Evolutionary conservation across 2,329 filamentous ascomycete genomes (phyloP).

Genomic region (Lachnellula hyalina): DNA sequence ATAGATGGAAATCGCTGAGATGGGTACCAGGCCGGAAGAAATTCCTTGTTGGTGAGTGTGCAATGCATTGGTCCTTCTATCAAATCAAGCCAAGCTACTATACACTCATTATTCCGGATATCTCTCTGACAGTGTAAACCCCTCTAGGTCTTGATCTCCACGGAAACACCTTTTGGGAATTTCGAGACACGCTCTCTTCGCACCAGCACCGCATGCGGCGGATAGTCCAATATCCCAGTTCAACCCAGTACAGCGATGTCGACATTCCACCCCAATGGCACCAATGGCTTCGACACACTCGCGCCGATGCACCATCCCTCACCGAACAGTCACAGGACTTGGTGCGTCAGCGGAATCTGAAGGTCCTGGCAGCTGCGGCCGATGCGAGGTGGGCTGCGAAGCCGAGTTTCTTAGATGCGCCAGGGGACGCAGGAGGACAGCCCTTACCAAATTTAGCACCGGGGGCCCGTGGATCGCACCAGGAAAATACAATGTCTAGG

Average conservation of each 20-base stretch:
- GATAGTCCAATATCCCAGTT: constrained; percentile 54
- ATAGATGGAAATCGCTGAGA: constrained; percentile 56
- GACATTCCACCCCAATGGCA: constrained; percentile 58
- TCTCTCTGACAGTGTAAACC: background rate
- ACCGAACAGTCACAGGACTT: constrained; percentile 52
- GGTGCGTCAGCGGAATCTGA: constrained; percentile 47
- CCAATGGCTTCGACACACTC: constrained; percentile 62
- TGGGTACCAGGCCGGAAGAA: constrained; percentile 57
- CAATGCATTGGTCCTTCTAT: background rate
- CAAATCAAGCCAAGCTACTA: background rate
- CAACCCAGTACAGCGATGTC: constrained; percentile 50
- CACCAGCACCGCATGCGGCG: constrained; percentile 49
- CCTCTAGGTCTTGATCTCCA: constrained; percentile 54
- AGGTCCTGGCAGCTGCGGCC: constrained; percentile 52
- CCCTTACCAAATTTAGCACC: constrained; percentile 24
- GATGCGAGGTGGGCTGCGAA: constrained; percentile 61
- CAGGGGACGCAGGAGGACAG: constrained; percentile 26
- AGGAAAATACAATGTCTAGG: background rate
- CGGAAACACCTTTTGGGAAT: constrained; percentile 67
- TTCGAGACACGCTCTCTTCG: constrained; percentile 41
- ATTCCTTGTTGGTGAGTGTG: constrained; percentile 52
- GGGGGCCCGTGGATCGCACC: constrained; percentile 14
- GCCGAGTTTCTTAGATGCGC: constrained; percentile 42
- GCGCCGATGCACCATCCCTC: constrained; percentile 48
- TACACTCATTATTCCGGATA: background rate